Evolutionary conservation across 495 filamentous ascomycete species (phyloP), one percentile per base, ranked within the genome.

Genomic region (Aspergillus wentii): DNA sequence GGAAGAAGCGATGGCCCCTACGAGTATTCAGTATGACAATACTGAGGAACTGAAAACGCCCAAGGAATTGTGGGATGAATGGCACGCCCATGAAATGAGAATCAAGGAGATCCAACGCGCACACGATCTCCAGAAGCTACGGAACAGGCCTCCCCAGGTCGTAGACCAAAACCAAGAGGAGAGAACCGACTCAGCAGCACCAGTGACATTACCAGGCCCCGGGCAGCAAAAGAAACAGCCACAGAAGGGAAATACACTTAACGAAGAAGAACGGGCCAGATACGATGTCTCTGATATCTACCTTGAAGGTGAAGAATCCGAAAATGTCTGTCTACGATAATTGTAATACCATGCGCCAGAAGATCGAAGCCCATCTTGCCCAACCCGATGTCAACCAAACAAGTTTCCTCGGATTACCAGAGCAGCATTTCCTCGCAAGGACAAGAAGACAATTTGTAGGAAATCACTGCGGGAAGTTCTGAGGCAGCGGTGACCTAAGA

Each of bases 281-380:
- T 52, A 35, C 17, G 48, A 52, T 21, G 33, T 46, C 9, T 30
- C 35, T 18, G 36, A 2, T 2, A 27, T 51, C n/a, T 10, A 13
- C 0, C 36, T 52, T 6, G 28, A 23, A 0, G 44, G 40, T 1
- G 48, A 47, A 11, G 40, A 44, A 9, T 29, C 35, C 1, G 23
- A 4, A 4, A n/a, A 23, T 5, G 40, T 42, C 16, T 2, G 38
- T 52, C 5, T 44, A 35, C 22, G 43, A 52, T 11, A 38, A 28
- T 0, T 52, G 48, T 22, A 44, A 52, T 26, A 35, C 19, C 14
- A 23, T 52, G 5, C 35, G 48, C 8, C 33, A 35, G 33, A 52
- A 46, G 41, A 44, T 52, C 32, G n/a, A 23, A 3, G 40, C 33
- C 1, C 34, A 32, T 28, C 22, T 47, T 14, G 19, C 25, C 0